Evolutionary conservation across 257 asterid genomes (phyloP).

Genomic region (Cinchona pubescens): DNA sequence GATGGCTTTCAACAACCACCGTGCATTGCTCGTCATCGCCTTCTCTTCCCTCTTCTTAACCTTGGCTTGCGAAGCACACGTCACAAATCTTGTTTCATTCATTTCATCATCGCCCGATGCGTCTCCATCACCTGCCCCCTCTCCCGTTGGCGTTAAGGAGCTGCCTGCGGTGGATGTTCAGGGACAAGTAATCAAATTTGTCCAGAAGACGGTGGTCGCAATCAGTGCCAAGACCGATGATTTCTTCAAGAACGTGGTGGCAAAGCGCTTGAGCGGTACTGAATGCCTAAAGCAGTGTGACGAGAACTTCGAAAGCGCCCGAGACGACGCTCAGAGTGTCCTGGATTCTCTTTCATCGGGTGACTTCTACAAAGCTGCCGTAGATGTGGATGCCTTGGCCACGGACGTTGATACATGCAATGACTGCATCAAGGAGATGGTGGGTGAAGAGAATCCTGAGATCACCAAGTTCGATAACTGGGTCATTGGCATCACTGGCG

Average conservation of each 20-base stretch:
- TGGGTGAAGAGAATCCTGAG: conserved; percentile 12
- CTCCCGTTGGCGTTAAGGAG: not conserved
- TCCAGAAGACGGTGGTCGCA: conserved; percentile 25
- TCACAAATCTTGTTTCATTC: not conserved
- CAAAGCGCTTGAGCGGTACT: conserved; percentile 17
- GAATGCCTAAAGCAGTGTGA: conserved; percentile 30
- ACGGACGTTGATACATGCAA: conserved; percentile 34
- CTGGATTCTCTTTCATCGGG: conserved; percentile 27
- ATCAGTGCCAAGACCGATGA: conserved; percentile 23
- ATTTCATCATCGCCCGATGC: not conserved
- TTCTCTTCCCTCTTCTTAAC: conserved; percentile 4
- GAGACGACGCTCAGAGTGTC: conserved; percentile 30
- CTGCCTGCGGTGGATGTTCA: not conserved
- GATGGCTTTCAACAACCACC: conserved; percentile 1
- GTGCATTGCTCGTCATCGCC: not conserved
- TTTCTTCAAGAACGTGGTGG: conserved; percentile 27
- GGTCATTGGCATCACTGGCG: conserved; percentile 28
- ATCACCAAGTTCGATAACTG: conserved; percentile 30
- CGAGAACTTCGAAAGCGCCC: conserved; percentile 28
- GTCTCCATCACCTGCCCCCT: not conserved
- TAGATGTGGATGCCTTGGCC: conserved; percentile 35
- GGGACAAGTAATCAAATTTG: conserved; percentile 9
- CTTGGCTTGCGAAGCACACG: not conserved
- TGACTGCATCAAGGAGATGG: conserved; percentile 23
- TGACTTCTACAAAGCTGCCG: conserved; percentile 32